A percentile compares a stretch with the other conserved stretches of the same genome.
Evolutionary conservation across 148 eudicot genomes (phyloP).

Genomic region (Pharnaceum exiguum): DNA sequence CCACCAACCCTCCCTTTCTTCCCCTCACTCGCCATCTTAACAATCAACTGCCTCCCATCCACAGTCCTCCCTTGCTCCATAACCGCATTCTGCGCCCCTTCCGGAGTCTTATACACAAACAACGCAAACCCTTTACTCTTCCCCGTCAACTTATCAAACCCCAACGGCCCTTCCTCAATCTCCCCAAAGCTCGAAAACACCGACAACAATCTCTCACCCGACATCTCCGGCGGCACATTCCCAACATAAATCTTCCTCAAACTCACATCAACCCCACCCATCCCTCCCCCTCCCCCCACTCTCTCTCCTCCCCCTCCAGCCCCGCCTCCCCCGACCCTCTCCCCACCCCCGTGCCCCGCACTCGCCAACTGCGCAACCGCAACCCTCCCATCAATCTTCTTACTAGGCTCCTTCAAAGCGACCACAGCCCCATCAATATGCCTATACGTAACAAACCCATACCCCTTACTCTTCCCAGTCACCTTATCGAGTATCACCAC

Average conservation of each 20-base stretch:
- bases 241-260: constrained; percentile 67
- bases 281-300: not conserved
- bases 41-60: constrained; percentile 52
- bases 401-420: constrained; percentile 70
- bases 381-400: constrained; percentile 68
- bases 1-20: constrained; percentile 49
- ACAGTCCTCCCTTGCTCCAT: constrained; percentile 52
- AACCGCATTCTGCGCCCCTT: constrained; percentile 51
- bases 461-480: constrained; percentile 62
- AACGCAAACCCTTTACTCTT: constrained; percentile 69
- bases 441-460: constrained; percentile 57
- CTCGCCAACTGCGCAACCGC: constrained; percentile 58
- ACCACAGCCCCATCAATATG: constrained; percentile 64
- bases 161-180: constrained; percentile 79
- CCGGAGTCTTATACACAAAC: constrained; percentile 69
- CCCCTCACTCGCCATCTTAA: constrained; percentile 68
- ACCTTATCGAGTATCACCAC: constrained; percentile 61
- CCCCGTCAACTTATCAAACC: constrained; percentile 74
- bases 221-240: constrained; percentile 65
- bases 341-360: constrained; percentile 32
- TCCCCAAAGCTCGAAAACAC: constrained; percentile 56
- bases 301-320: constrained; percentile 21
- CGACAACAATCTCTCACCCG: constrained; percentile 44
- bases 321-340: constrained; percentile 43
- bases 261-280: constrained; percentile 27